Percentiles rank a stretch among this genome's conserved stretches.
These are phyloP conservation scores for Yamadazyma phyllophila DNA, from an alignment of 805 yeast species.

Conservation along the genomic window DNA sequence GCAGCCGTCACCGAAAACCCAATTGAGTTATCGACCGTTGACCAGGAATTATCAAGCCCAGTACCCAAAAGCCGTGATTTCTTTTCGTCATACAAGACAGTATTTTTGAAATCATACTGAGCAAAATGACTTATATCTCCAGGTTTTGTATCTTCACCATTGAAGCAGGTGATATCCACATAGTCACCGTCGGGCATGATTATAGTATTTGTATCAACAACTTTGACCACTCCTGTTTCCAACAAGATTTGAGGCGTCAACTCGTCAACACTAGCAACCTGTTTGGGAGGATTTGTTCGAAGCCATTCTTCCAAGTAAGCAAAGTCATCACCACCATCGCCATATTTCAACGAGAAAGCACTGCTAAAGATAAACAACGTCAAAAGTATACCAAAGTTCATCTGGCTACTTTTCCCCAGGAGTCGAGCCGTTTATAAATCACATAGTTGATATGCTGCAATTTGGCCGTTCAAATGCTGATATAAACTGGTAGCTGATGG, in stretches of 20 bases:
- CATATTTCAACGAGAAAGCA: conserved; percentile 1
- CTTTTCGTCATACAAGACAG: not conserved
- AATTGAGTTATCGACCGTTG: conserved; percentile 4
- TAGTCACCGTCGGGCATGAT: conserved; percentile 13
- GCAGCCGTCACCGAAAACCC: not conserved
- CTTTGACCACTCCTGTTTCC: conserved; percentile 14
- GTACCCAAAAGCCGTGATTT: conserved; percentile 2
- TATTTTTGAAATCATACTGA: conserved; percentile 6
- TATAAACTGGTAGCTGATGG: too few species aligned
- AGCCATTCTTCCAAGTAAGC: conserved; percentile 2
- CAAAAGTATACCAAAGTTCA: not conserved
- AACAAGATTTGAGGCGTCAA: conserved; percentile 11
- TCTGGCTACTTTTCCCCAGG: not conserved
- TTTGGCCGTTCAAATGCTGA: too few species aligned
- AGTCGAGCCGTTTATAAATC: too few species aligned
- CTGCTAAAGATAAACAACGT: not conserved
- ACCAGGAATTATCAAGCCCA: conserved; percentile 8
- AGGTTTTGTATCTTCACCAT: not conserved
- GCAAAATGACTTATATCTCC: conserved; percentile 6
- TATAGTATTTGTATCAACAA: conserved; percentile 12
- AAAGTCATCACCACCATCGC: not conserved
- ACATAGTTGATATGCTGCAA: too few species aligned
- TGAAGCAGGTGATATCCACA: conserved; percentile 6
- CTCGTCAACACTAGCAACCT: conserved; percentile 11
- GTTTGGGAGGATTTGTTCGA: conserved; percentile 3